Percentiles rank a stretch among this genome's conserved stretches.
These are phyloP conservation scores for Testicularia cyperi DNA, from an alignment of 1,284 basidiomycete species.

Conservation along the genomic window DNA sequence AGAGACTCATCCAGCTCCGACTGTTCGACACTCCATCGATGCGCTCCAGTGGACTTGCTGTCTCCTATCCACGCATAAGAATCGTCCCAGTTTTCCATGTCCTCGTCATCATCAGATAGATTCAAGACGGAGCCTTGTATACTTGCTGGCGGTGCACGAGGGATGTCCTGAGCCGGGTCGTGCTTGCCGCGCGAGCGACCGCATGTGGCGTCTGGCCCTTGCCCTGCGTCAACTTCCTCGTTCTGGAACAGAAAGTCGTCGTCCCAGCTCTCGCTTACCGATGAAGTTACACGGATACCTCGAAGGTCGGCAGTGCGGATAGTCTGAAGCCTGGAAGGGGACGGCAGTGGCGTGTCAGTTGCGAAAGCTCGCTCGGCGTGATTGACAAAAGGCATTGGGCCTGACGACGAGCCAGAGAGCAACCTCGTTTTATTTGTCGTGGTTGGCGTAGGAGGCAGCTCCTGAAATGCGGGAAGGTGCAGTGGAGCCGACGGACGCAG, in stretches of 20 bases:
- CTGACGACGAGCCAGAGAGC: constrained; percentile 6
- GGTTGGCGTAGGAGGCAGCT: too few relatives aligned
- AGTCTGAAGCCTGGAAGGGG: not conserved
- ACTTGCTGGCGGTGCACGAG: too few relatives aligned
- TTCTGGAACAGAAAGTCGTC: constrained; percentile 48
- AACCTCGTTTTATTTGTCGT: too few relatives aligned
- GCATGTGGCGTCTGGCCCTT: not conserved
- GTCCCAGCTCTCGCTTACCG: constrained; percentile 47
- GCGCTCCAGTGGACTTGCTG: constrained; percentile 7
- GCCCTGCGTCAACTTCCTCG: constrained; percentile 9
- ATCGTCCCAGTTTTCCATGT: constrained; percentile 42
- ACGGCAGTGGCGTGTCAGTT: not conserved
- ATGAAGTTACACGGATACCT: constrained; percentile 26
- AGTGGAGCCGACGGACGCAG: not conserved
- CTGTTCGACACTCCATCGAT: too few relatives aligned
- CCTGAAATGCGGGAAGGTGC: not conserved
- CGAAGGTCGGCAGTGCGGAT: constrained; percentile 8
- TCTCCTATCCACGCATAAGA: constrained; percentile 33
- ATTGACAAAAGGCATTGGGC: too few relatives aligned
- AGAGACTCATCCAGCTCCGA: too few relatives aligned
- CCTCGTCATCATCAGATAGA: constrained; percentile 30
- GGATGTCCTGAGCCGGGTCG: not conserved
- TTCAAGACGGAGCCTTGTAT: too few relatives aligned
- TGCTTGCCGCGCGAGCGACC: not conserved
- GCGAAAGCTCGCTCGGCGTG: too few relatives aligned